These are phyloP conservation scores for Allium cepa DNA, from an alignment of 106 monocot genomes.

Conservation along the genomic window DNA sequence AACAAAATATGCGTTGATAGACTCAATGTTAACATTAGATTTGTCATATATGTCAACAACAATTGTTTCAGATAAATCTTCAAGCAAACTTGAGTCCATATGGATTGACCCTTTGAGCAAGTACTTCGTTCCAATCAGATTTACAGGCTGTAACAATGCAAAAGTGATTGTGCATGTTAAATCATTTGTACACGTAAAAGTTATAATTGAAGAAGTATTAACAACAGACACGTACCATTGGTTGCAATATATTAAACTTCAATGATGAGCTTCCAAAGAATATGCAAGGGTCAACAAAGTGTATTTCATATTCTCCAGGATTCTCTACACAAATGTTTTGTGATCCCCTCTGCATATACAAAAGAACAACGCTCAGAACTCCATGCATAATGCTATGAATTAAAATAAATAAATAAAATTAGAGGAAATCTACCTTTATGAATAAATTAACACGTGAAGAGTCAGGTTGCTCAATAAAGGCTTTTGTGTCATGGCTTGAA, in stretches of 20 bases:
- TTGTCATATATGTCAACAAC: constrained; percentile 57
- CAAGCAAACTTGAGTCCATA: constrained; percentile 21
- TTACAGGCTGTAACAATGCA: constrained; percentile 45
- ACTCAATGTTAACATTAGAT: constrained; percentile 32
- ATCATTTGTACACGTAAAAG: not conserved
- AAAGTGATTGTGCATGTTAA: not conserved
- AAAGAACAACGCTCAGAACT: constrained; percentile 1
- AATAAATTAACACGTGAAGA: constrained; percentile 39
- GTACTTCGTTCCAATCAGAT: constrained; percentile 70
- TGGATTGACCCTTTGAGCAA: constrained; percentile 80
- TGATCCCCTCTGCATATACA: constrained; percentile 61
- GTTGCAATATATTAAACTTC: constrained; percentile 48
- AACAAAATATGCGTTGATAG: constrained; percentile 28
- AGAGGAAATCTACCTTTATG: constrained; percentile 48
- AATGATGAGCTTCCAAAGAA: constrained; percentile 63
- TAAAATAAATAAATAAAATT: not conserved
- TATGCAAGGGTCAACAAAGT: constrained; percentile 76
- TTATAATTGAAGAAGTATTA: not conserved
- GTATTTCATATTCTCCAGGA: constrained; percentile 73
- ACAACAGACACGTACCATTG: constrained; percentile 25
- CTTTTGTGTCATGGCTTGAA: constrained; percentile 76
- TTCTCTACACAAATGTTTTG: constrained; percentile 74
- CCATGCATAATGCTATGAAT: not conserved
- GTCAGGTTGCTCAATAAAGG: constrained; percentile 57
- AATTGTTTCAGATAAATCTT: constrained; percentile 39